phyloP scores from a whole-genome alignment of 495 filamentous ascomycete species.

The Lindgomyces ingoldianus region DNA sequence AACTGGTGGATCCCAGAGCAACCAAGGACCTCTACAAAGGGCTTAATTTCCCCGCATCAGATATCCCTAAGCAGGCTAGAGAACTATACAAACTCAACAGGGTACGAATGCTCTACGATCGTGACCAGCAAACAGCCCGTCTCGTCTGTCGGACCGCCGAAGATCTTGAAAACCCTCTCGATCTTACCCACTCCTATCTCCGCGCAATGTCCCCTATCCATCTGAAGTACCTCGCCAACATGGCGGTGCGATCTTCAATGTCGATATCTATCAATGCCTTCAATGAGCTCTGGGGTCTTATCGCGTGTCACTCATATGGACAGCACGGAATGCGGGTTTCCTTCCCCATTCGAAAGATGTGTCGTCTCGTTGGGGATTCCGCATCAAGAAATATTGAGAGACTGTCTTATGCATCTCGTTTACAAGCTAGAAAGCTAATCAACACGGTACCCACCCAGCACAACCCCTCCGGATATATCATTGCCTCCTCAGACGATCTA shows the following conservation, averaged over 20 bases:
- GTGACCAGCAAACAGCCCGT: slow-evolving; percentile 73
- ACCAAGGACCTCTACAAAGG: slow-evolving; percentile 88
- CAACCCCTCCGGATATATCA: slow-evolving; percentile 89
- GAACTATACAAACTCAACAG: slow-evolving; percentile 81
- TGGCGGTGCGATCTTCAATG: slow-evolving; percentile 90
- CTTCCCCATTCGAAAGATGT: slow-evolving; percentile 92
- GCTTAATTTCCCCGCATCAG: slow-evolving; percentile 85
- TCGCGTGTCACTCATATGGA: slow-evolving; percentile 85
- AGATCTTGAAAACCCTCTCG: slow-evolving; percentile 76
- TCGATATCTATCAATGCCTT: slow-evolving; percentile 91
- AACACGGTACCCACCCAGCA: slow-evolving; percentile 75
- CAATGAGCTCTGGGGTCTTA: slow-evolving; percentile 83
- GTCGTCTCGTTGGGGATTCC: slow-evolving; percentile 83
- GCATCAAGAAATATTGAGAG: slow-evolving; percentile 88
- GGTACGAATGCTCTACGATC: slow-evolving; percentile 75
- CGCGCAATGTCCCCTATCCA: slow-evolving; percentile 91
- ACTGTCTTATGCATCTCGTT: slow-evolving; percentile 78
- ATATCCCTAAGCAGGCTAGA: slow-evolving; percentile 84
- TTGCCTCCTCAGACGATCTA: slow-evolving; percentile 86
- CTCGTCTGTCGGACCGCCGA: slow-evolving; percentile 77
- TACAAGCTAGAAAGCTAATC: slow-evolving; percentile 80
- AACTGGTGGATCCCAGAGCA: slow-evolving; percentile 76
- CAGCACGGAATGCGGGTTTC: slow-evolving; percentile 79
- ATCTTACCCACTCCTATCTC: slow-evolving; percentile 83
- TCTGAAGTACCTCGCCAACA: slow-evolving; percentile 85